Evolutionary conservation across 345 rosid species (phyloP).

Genomic region (Odontarrhena argentea): DNA sequence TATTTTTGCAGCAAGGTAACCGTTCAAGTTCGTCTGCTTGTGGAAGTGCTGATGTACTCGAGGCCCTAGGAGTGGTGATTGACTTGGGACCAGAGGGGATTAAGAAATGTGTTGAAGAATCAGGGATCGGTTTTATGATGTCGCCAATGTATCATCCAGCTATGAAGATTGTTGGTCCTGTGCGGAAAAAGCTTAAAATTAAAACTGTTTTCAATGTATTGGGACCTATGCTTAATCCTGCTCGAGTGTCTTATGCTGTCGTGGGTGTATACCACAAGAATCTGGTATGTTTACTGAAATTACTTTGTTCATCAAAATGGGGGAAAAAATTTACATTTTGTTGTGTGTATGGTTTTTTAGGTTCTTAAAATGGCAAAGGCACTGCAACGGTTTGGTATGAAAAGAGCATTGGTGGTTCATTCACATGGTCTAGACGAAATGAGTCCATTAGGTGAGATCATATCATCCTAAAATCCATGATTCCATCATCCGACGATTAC

Average conservation of each 20-base stretch:
- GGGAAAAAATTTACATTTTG: background rate
- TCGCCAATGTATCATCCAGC: slow-evolving; percentile 85
- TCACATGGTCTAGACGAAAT: slow-evolving; percentile 97
- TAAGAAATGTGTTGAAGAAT: slow-evolving; percentile 75
- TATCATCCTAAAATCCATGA: slow-evolving; percentile 15
- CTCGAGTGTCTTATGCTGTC: slow-evolving; percentile 76
- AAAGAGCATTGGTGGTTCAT: slow-evolving; percentile 91
- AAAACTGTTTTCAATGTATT: slow-evolving; percentile 84
- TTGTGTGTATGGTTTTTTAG: slow-evolving; percentile 46
- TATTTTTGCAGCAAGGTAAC: slow-evolving; percentile 79
- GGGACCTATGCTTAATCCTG: slow-evolving; percentile 97
- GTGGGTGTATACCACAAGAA: slow-evolving; percentile 87
- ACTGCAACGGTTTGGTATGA: slow-evolving; percentile 86
- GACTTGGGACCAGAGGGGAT: slow-evolving; percentile 84
- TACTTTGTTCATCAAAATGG: slow-evolving; percentile 1
- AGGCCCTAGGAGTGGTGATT: slow-evolving; percentile 72
- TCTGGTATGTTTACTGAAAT: slow-evolving; percentile 52
- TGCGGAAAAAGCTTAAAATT: slow-evolving; percentile 77
- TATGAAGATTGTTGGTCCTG: slow-evolving; percentile 85
- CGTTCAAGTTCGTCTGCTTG: slow-evolving; percentile 97
- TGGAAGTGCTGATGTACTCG: slow-evolving; percentile 97
- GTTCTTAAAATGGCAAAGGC: slow-evolving; percentile 92
- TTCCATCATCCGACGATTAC: background rate
- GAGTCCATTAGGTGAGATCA: slow-evolving; percentile 75
- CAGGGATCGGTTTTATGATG: slow-evolving; percentile 95